A percentile compares a stretch with the other conserved stretches of the same genome.
Evolutionary conservation across 1,284 basidiomycete genomes (phyloP).

Genomic region (Marasmius tenuissimus): DNA sequence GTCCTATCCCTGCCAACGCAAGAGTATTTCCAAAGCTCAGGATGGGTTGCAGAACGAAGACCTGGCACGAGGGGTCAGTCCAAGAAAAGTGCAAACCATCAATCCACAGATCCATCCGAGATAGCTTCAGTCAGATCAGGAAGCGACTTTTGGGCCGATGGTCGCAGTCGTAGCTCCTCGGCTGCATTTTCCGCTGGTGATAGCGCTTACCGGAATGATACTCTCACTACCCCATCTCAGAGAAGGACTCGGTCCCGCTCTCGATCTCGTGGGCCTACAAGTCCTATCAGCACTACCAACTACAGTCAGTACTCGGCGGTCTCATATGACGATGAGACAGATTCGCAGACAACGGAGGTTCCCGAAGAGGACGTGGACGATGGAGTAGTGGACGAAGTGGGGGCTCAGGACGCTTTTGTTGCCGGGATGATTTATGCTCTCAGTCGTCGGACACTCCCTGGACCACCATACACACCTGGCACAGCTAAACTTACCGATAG

Average conservation of each 20-base stretch:
- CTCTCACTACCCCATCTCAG: slow-evolving; percentile 3
- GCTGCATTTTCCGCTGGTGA: slow-evolving; percentile 50
- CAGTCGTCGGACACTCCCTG: slow-evolving; percentile 64
- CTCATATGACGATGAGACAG: slow-evolving; percentile 39
- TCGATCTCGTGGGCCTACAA: slow-evolving; percentile 5
- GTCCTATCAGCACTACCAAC: background rate
- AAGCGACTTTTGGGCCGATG: slow-evolving; percentile 73
- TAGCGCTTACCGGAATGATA: slow-evolving; percentile 16
- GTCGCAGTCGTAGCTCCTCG: slow-evolving; percentile 53
- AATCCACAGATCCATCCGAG: slow-evolving; percentile 26
- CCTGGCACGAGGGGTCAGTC: slow-evolving; percentile 10
- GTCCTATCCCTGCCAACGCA: slow-evolving; percentile 77
- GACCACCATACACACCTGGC: slow-evolving; percentile 65
- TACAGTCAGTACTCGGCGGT: background rate
- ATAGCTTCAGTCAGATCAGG: slow-evolving; percentile 66
- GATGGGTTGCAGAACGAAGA: slow-evolving; percentile 58
- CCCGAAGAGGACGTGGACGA: slow-evolving; percentile 39
- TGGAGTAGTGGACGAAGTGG: slow-evolving; percentile 61
- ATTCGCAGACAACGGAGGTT: slow-evolving; percentile 59
- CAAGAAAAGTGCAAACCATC: background rate
- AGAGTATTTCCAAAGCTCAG: slow-evolving; percentile 81
- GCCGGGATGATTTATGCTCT: slow-evolving; percentile 80
- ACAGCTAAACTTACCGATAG: slow-evolving; percentile 28
- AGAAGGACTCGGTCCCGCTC: background rate
- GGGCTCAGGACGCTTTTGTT: slow-evolving; percentile 77